A percentile compares a stretch with the other conserved stretches of the same genome.
phyloP scores from a whole-genome alignment of 2,329 filamentous ascomycete genomes.

The Malbranchea cinnamomea region DNA sequence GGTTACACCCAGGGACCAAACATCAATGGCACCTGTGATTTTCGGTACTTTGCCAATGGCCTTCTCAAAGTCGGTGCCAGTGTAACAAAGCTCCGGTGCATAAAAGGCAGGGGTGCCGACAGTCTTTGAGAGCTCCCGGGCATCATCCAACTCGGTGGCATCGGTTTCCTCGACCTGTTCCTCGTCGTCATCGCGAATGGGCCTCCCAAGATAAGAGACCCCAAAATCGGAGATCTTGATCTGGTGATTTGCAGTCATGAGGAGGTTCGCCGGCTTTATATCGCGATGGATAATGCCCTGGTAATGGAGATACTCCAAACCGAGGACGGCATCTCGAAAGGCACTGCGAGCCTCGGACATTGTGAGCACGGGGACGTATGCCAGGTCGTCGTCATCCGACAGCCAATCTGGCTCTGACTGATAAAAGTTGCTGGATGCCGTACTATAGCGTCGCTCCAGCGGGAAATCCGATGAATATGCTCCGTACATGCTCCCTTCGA shows the following conservation, averaged over 20 bases:
- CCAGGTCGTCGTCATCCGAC: constrained; percentile 61
- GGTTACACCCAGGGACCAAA: constrained; percentile 94
- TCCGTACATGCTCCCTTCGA: constrained; percentile 68
- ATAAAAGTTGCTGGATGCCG: constrained; percentile 51
- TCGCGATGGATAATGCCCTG: constrained; percentile 73
- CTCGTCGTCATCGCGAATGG: constrained; percentile 66
- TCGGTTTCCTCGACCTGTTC: constrained; percentile 70
- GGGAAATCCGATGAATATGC: constrained; percentile 46
- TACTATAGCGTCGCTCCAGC: constrained; percentile 60
- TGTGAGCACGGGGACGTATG: constrained; percentile 87
- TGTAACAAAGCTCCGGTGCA: constrained; percentile 89
- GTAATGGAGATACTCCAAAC: constrained; percentile 83
- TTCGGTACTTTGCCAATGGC: constrained; percentile 45
- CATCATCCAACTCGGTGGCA: constrained; percentile 75
- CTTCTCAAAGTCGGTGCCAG: constrained; percentile 47
- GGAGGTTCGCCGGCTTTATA: constrained; percentile 78
- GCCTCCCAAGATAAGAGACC: constrained; percentile 88
- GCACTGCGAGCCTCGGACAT: constrained; percentile 66
- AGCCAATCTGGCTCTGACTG: constrained; percentile 30
- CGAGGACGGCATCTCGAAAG: constrained; percentile 85
- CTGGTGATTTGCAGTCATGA: constrained; percentile 69
- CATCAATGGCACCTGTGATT: constrained; percentile 86
- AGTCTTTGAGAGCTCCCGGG: constrained; percentile 92
- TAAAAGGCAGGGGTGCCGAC: constrained; percentile 97
- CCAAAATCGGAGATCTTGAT: constrained; percentile 99